These are phyloP conservation scores for Aspergillus pseudoviridinutans DNA, from an alignment of 2,329 filamentous ascomycete species.

Conservation along the genomic window DNA sequence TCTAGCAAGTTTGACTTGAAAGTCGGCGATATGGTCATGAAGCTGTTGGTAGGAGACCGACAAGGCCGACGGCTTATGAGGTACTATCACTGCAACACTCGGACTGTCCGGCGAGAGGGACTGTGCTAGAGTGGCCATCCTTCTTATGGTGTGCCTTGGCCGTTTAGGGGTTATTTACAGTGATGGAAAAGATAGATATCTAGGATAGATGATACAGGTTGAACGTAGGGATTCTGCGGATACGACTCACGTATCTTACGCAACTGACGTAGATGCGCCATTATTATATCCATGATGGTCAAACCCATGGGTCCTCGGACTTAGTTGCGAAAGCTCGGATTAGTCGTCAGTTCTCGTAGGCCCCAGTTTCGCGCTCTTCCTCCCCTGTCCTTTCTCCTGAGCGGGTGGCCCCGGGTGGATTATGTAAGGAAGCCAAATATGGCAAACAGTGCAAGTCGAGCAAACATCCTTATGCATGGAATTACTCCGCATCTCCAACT, in stretches of 20 bases:
- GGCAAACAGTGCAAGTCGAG: conserved; percentile 14
- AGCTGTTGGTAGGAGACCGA: conserved; percentile 69
- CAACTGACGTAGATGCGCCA: background rate
- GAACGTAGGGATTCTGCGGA: background rate
- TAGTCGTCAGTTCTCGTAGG: background rate
- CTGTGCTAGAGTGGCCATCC: conserved; percentile 56
- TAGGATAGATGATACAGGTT: background rate
- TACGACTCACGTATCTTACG: background rate
- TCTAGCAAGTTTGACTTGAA: conserved; percentile 73
- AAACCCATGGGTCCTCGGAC: background rate
- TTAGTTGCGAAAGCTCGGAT: background rate
- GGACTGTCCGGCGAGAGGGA: conserved; percentile 52
- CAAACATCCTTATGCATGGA: conserved; percentile 8
- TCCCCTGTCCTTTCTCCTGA: background rate
- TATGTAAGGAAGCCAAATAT: conserved; percentile 3
- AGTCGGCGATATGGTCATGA: conserved; percentile 60
- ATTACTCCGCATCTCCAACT: background rate
- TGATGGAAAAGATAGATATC: background rate
- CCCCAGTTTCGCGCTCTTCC: background rate
- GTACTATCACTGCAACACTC: conserved; percentile 67
- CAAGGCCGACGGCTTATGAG: conserved; percentile 58
- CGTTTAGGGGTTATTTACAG: conserved; percentile 1
- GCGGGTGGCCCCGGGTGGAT: background rate
- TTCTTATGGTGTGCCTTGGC: conserved; percentile 13
- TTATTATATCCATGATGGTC: background rate